Conservation (phyloP, 805 yeast genomes). For the Starmerella sp. region DNA sequence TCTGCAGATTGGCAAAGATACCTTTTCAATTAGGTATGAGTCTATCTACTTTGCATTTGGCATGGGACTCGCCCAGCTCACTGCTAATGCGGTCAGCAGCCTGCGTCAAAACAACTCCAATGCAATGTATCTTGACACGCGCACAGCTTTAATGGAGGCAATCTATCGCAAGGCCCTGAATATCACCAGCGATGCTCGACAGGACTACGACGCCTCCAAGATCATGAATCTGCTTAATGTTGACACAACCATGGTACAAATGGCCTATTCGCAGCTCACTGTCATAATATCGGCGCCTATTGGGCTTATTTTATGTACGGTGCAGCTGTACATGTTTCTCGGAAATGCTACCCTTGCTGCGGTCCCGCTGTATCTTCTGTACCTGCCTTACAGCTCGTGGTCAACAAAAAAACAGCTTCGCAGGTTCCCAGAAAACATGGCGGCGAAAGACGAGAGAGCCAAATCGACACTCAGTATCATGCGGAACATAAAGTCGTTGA, state of each 20-base stretch:
- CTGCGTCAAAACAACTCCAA: neutral
- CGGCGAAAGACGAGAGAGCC: constrained; percentile 77
- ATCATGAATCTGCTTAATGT: constrained; percentile 83
- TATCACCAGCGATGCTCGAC: constrained; percentile 51
- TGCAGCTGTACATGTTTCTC: constrained; percentile 55
- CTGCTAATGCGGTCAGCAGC: neutral
- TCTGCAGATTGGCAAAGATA: neutral
- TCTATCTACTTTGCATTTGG: neutral
- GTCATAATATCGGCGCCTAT: constrained; percentile 84
- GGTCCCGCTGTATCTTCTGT: constrained; percentile 56
- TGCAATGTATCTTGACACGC: neutral
- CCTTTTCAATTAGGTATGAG: neutral
- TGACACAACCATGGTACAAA: constrained; percentile 77
- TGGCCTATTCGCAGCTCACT: constrained; percentile 59
- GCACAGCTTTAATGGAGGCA: constrained; percentile 32
- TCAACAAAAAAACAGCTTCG: constrained; percentile 48
- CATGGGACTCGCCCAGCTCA: neutral
- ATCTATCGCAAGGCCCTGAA: constrained; percentile 65
- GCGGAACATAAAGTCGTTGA: constrained; percentile 80
- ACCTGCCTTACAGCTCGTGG: constrained; percentile 65
- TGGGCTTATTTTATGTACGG: constrained; percentile 62
- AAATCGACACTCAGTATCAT: constrained; percentile 73
- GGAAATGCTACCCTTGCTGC: constrained; percentile 90
- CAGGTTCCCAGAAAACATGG: constrained; percentile 44
- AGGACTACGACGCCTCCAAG: constrained; percentile 68